A percentile compares a stretch with the other conserved stretches of the same genome.
phyloP scores from a whole-genome alignment of 768 basidiomycete species.

The Termitomyces sp. region DNA sequence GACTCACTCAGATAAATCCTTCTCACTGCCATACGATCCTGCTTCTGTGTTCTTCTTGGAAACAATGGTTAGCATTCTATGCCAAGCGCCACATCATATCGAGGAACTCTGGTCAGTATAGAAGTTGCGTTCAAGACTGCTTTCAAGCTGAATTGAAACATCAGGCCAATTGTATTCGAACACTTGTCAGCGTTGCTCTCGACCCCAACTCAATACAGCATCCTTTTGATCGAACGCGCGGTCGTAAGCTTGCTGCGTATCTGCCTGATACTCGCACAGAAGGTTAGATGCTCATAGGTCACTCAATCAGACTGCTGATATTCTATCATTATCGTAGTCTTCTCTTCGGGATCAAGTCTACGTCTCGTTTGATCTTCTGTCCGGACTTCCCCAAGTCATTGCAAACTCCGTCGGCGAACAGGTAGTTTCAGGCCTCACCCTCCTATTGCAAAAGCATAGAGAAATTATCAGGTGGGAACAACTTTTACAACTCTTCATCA shows the following conservation, averaged over 20 bases:
- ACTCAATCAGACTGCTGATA: conserved; percentile 2
- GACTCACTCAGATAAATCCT: conserved; percentile 34
- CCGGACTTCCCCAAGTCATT: conserved; percentile 71
- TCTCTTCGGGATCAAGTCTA: conserved; percentile 90
- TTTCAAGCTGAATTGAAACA: background rate
- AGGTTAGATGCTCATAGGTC: conserved; percentile 38
- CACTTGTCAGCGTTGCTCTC: conserved; percentile 81
- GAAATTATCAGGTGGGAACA: conserved; percentile 56
- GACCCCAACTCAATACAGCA: conserved; percentile 75
- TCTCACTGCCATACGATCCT: conserved; percentile 85
- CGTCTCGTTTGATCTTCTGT: conserved; percentile 86
- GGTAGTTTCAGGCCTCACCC: conserved; percentile 74
- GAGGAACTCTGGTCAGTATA: conserved; percentile 82
- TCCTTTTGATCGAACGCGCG: conserved; percentile 89
- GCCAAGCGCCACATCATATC: conserved; percentile 69
- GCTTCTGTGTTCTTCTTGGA: conserved; percentile 93
- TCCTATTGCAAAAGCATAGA: conserved; percentile 74
- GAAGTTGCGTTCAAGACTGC: background rate
- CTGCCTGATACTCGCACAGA: conserved; percentile 76
- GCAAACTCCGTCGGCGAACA: conserved; percentile 88
- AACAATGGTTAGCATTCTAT: conserved; percentile 87
- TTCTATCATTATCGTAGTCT: conserved; percentile 37
- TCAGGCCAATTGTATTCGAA: conserved; percentile 92
- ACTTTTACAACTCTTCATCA: background rate
- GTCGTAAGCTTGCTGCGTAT: conserved; percentile 84